Conservation (phyloP, 2,329 filamentous ascomycete species). For the Calonectria pseudoreteaudii region DNA sequence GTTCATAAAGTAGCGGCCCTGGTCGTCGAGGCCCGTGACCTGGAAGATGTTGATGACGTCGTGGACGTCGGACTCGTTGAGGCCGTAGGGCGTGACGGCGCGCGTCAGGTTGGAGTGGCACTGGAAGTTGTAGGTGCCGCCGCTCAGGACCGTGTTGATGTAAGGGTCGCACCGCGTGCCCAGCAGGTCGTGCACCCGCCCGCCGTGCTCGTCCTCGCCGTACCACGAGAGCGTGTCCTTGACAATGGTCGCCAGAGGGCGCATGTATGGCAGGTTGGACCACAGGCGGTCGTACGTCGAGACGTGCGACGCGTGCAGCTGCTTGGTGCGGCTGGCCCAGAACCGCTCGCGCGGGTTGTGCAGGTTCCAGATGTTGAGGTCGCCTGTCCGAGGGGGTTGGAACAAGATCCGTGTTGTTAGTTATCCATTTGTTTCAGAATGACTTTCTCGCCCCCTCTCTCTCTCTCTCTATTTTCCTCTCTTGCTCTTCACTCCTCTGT, state of each 20-base stretch:
- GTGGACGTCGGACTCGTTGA: constrained; percentile 81
- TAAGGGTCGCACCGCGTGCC: constrained; percentile 90
- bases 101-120: constrained; percentile 86
- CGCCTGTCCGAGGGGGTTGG: constrained; percentile 59
- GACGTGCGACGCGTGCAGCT: constrained; percentile 83
- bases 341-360: constrained; percentile 83
- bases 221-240: constrained; percentile 74
- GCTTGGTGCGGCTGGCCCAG: constrained; percentile 83
- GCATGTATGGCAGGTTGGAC: constrained; percentile 81
- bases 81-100: constrained; percentile 75
- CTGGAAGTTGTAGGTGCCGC: constrained; percentile 81
- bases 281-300: constrained; percentile 79
- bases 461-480: background rate
- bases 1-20: constrained; percentile 83
- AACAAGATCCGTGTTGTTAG: constrained; percentile 4
- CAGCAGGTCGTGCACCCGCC: constrained; percentile 81
- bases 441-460: background rate
- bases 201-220: constrained; percentile 71
- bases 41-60: constrained; percentile 91
- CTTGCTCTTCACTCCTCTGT: background rate
- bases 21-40: constrained; percentile 79
- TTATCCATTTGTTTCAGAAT: background rate
- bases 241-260: constrained; percentile 79
- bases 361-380: constrained; percentile 85
- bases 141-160: constrained; percentile 78